Percentiles rank a stretch among this genome's conserved stretches.
Evolutionary conservation across 257 asterid genomes (phyloP).

Genomic region (Solanum chmielewskii): DNA sequence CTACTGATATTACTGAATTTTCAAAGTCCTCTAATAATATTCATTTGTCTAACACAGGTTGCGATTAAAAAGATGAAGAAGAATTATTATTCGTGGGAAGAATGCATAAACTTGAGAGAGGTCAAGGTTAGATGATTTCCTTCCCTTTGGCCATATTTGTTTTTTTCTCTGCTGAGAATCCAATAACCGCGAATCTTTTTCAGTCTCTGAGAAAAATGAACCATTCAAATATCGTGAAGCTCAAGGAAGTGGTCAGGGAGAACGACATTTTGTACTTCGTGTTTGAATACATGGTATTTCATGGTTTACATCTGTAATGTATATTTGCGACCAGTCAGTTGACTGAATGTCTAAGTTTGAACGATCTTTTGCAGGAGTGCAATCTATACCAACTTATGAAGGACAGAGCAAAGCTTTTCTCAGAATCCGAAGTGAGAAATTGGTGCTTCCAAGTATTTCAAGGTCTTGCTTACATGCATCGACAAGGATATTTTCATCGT

Average conservation of each 20-base stretch:
- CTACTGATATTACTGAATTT: background rate
- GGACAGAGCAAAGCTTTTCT: conserved; percentile 52
- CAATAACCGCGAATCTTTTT: background rate
- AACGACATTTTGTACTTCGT: conserved; percentile 73
- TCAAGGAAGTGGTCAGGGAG: conserved; percentile 88
- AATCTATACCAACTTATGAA: conserved; percentile 90
- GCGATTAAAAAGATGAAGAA: conserved; percentile 94
- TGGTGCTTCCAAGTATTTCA: conserved; percentile 99
- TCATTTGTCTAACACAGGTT: conserved; percentile 35
- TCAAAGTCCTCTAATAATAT: background rate
- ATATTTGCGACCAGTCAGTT: background rate
- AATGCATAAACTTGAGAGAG: conserved; percentile 94
- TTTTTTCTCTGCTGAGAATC: background rate
- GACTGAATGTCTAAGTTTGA: background rate
- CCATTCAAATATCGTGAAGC: conserved; percentile 89
- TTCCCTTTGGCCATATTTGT: conserved; percentile 1
- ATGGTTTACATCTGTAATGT: background rate
- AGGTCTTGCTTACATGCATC: conserved; percentile 89
- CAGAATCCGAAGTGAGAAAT: conserved; percentile 70
- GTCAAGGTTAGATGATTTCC: conserved; percentile 52
- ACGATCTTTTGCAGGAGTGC: conserved; percentile 46
- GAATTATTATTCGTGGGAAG: conserved; percentile 92
- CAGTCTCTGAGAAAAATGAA: conserved; percentile 94
- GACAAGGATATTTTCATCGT: conserved; percentile 93
- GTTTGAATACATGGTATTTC: conserved; percentile 74